Percentiles rank a stretch among this genome's conserved stretches.
Evolutionary conservation across 306 rosid species (phyloP).

Genomic region (Dryas alaskensis): DNA sequence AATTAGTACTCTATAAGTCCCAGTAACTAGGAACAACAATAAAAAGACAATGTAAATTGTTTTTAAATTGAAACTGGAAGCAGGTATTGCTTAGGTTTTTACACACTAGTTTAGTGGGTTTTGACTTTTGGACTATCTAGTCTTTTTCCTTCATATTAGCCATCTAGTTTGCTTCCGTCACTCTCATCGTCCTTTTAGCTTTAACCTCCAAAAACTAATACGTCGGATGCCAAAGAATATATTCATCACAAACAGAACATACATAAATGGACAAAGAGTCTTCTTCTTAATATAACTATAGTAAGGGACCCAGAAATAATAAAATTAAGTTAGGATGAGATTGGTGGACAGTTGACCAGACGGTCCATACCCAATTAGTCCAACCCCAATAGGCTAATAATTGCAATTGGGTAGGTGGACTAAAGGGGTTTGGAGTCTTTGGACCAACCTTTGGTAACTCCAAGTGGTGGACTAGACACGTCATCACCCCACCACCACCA

Average conservation of each 20-base stretch:
- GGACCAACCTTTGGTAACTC: slow-evolving; percentile 20
- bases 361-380: neutral
- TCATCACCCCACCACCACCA: slow-evolving; percentile 13
- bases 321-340: neutral
- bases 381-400: neutral
- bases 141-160: neutral
- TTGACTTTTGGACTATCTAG: neutral
- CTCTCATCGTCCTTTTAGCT: too few species aligned
- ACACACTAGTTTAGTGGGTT: neutral
- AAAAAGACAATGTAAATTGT: neutral
- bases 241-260: too few species aligned
- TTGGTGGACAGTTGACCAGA: slow-evolving; percentile 10
- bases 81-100: neutral
- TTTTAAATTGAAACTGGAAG: neutral
- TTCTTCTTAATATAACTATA: neutral
- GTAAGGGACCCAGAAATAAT: neutral
- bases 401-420: slow-evolving; percentile 5
- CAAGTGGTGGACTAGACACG: slow-evolving; percentile 4
- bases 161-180: neutral
- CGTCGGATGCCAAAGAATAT: neutral
- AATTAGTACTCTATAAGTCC: neutral
- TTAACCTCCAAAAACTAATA: neutral
- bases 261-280: neutral
- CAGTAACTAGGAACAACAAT: neutral
- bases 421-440: neutral